Percentiles rank a stretch among this genome's conserved stretches.
Evolutionary conservation across 345 rosid species (phyloP).

Genomic region (Pugionium cornutum): DNA sequence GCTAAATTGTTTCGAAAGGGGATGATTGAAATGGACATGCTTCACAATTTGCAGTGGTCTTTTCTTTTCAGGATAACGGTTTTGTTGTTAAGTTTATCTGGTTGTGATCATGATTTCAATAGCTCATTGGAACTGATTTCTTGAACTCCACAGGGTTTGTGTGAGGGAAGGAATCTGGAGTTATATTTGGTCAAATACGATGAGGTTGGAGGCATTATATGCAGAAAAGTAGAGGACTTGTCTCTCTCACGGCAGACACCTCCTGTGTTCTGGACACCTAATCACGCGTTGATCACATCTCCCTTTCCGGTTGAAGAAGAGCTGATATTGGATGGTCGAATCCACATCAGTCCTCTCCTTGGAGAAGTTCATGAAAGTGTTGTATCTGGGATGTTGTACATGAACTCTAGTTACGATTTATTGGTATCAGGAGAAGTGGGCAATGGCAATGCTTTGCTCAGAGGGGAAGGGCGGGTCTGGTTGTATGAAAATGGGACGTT

Average conservation of each 20-base stretch:
- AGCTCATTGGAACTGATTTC: constrained; percentile 14
- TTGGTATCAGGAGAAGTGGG: constrained; percentile 47
- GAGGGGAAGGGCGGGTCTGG: constrained; percentile 86
- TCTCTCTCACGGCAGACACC: constrained; percentile 47
- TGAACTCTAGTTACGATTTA: constrained; percentile 64
- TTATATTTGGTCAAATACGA: constrained; percentile 77
- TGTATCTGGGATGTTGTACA: constrained; percentile 56
- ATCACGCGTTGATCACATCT: constrained; percentile 43
- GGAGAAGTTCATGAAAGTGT: constrained; percentile 36
- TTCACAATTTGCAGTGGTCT: constrained; percentile 1
- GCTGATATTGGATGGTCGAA: constrained; percentile 51
- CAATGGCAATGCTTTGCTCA: constrained; percentile 19
- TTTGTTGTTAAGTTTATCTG: background rate
- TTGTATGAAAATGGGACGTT: constrained; percentile 68
- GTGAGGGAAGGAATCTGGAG: constrained; percentile 62
- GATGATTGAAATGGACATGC: constrained; percentile 3
- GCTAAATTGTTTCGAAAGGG: background rate
- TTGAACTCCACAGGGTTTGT: constrained; percentile 60
- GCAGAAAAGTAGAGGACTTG: constrained; percentile 67
- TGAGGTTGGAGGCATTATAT: constrained; percentile 68
- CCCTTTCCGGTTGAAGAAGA: constrained; percentile 64
- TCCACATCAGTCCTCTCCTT: constrained; percentile 47
- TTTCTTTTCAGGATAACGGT: constrained; percentile 16
- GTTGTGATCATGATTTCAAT: background rate
- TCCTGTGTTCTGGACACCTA: constrained; percentile 78